Evolutionary conservation across 2,329 filamentous ascomycete genomes (phyloP).

Genomic region (Aspergillus aculeatinus): DNA sequence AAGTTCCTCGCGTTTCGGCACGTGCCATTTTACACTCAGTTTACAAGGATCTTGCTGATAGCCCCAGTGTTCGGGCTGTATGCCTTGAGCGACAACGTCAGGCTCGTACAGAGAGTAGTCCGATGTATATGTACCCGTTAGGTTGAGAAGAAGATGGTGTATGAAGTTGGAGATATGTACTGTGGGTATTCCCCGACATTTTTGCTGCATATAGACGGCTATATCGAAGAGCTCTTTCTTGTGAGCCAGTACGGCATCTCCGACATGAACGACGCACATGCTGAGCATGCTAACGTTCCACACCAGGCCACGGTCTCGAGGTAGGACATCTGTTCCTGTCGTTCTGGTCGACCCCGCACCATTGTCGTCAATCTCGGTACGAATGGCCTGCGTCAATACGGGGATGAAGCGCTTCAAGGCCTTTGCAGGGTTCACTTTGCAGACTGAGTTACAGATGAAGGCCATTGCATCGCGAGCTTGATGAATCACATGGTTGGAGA

Average conservation of each 20-base stretch:
- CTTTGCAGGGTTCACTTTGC: conserved; percentile 93
- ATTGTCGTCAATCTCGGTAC: conserved; percentile 95
- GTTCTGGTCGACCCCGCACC: conserved; percentile 92
- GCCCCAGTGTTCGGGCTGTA: conserved; percentile 82
- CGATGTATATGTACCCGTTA: conserved; percentile 90
- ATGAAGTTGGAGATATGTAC: conserved; percentile 98
- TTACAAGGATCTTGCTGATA: conserved; percentile 70
- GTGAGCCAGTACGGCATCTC: conserved; percentile 83
- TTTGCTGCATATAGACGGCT: conserved; percentile 93
- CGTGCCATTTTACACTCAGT: conserved; percentile 87
- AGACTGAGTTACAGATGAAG: conserved; percentile 94
- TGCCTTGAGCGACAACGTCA: conserved; percentile 66
- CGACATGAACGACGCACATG: conserved; percentile 97
- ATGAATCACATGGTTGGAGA: conserved; percentile 91
- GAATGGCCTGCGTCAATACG: conserved; percentile 85
- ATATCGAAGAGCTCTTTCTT: conserved; percentile 87
- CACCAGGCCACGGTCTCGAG: conserved; percentile 85
- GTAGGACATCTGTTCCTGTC: conserved; percentile 88
- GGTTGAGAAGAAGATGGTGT: conserved; percentile 89
- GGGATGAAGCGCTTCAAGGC: conserved; percentile 87
- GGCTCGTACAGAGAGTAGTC: conserved; percentile 87
- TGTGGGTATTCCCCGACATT: conserved; percentile 88
- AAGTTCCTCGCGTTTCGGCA: conserved; percentile 75
- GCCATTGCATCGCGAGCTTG: conserved; percentile 97
- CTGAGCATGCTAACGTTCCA: conserved; percentile 97